Evolutionary conservation across 1,139 yeast genomes (phyloP), one percentile per base, ranked within the genome.

Genomic region (Candida labiduridarum): DNA sequence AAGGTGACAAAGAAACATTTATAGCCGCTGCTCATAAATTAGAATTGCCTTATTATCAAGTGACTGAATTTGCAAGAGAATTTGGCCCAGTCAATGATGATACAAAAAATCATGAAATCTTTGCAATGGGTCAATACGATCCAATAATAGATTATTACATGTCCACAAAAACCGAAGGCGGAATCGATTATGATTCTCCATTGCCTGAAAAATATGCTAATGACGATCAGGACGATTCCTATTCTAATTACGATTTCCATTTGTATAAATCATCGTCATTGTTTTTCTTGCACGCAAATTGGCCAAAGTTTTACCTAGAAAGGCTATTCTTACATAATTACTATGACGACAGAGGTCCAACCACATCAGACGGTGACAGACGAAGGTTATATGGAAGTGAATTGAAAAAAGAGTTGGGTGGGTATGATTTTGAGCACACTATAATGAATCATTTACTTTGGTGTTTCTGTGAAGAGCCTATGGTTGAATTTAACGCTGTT

Each of bases 1-100:
- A 81, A 61, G 86, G 86, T 55, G 86, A 82, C 61, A 83, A 83
- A 59, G 88, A 84, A 57, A 83, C 87, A 0, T 79, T 82, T 54
- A 73, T 80, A 43, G 83, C 85, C 1, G 87, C 87, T 3, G 83
- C 87, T 18, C 80, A 79, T 53, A 78, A 69, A 29, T 68, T 80
- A 52, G 63, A 67, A 1, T 69, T 73, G 48, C 80, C 83, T 2
- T 82, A 71, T 59, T 83, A 81, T 60, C 86, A 83, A 62, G 83
- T 81, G 11, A 70, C 72, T 51, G 78, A 74, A 53, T 71, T 66
- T 56, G 67, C 59, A 54, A 59, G 75, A 48, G 76, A 68, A 55
- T 70, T 71, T 52, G 76, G 74, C 27, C 74, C 75, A 2, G 29
- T 63, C 12, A 59, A 60, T 41, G 47, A 44, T 2, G 46, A 51